A percentile compares a stretch with the other conserved stretches of the same genome.
Conservation (phyloP, 2,329 filamentous ascomycete genomes). For the Calonectria pauciramosa region DNA sequence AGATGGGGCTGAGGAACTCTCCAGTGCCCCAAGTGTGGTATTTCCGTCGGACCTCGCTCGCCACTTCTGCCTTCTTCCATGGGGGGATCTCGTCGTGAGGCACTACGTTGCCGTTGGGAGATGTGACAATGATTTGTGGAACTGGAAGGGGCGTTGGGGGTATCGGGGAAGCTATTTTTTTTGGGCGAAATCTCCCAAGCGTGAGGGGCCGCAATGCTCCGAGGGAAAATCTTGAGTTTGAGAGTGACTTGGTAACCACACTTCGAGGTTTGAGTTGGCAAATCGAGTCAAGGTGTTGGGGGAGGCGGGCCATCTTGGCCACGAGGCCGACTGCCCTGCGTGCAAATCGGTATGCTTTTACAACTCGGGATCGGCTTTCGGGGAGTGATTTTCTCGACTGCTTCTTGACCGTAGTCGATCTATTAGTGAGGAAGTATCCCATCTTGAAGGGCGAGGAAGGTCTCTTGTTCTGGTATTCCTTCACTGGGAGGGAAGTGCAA, state of each 20-base stretch:
- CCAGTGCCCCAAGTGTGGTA: not conserved
- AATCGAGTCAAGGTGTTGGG: not conserved
- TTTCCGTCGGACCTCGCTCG: not conserved
- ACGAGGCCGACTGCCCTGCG: not conserved
- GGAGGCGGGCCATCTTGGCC: not conserved
- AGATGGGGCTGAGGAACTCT: slow-evolving; percentile 13
- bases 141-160: not conserved
- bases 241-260: not conserved
- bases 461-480: not conserved
- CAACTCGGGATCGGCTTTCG: not conserved
- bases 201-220: not conserved
- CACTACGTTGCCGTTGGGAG: slow-evolving; percentile 7
- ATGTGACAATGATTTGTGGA: slow-evolving; percentile 29
- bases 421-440: not conserved
- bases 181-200: not conserved
- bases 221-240: not conserved
- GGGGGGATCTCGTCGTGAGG: not conserved
- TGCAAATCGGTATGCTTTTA: not conserved
- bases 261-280: not conserved
- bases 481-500: not conserved
- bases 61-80: not conserved
- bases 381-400: not conserved
- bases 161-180: not conserved
- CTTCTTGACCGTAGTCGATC: not conserved
- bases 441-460: not conserved